These are phyloP conservation scores for Powellomyces hirtus DNA, from an alignment of 192 early-diverging fungal genomes.

Conservation along the genomic window DNA sequence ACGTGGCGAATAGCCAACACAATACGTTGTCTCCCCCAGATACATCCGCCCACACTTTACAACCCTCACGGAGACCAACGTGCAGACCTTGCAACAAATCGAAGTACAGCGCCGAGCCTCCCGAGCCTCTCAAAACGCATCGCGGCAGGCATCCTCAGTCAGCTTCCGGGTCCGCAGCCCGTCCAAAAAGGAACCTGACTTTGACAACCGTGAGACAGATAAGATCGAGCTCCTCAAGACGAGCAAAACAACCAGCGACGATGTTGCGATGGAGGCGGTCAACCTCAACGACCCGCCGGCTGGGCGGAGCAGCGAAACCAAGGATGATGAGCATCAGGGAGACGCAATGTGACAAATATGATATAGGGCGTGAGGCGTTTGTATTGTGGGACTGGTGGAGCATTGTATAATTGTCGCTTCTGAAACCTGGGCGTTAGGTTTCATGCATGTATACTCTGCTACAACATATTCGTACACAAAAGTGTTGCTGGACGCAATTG, in stretches of 20 bases:
- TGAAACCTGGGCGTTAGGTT: no score
- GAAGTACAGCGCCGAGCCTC: neutral
- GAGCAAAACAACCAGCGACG: slow-evolving; percentile 10
- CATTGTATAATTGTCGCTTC: no score
- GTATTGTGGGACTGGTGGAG: no score
- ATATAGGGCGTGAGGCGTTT: no score
- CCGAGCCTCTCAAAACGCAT: neutral
- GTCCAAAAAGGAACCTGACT: slow-evolving; percentile 6
- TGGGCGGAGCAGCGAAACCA: no score
- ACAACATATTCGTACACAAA: no score
- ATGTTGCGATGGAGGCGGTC: slow-evolving; percentile 25
- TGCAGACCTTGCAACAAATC: slow-evolving; percentile 24
- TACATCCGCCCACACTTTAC: slow-evolving; percentile 52
- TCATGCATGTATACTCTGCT: no score
- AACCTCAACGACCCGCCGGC: slow-evolving; percentile 16
- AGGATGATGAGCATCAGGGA: no score
- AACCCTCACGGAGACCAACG: slow-evolving; percentile 25
- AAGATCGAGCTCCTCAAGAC: slow-evolving; percentile 21
- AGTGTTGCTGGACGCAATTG: no score
- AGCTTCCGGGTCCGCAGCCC: slow-evolving; percentile 13
- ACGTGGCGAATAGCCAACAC: no score
- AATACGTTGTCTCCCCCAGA: slow-evolving; percentile 17
- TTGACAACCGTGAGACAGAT: slow-evolving; percentile 8
- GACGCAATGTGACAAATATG: no score
- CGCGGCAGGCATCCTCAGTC: slow-evolving; percentile 10